Percentiles rank a stretch among this genome's conserved stretches.
Conservation (phyloP, 768 basidiomycete species). For the Hirschioporus abietinus region DNA sequence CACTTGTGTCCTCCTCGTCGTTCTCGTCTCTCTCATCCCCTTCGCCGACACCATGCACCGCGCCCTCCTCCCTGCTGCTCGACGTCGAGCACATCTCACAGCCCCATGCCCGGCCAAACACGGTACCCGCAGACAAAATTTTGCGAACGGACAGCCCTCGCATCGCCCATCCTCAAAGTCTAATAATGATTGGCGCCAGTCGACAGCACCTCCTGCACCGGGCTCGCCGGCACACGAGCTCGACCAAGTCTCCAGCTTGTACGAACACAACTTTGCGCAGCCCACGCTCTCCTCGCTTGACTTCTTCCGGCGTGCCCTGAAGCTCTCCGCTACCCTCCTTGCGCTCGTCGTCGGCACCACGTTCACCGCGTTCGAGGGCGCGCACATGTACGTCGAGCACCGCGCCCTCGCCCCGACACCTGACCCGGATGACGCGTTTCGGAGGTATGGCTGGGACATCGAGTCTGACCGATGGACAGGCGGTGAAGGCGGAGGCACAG, state of each 20-base stretch:
- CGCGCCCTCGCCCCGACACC: constrained; percentile 37
- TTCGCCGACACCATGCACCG: background rate
- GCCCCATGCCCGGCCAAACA: too few species aligned
- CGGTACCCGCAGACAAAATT: background rate
- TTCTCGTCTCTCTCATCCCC: background rate
- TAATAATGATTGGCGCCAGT: constrained; percentile 23
- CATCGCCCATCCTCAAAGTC: constrained; percentile 24
- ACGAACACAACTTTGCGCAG: constrained; percentile 29
- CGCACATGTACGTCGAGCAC: constrained; percentile 63
- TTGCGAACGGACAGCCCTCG: constrained; percentile 1
- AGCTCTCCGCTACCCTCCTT: constrained; percentile 42
- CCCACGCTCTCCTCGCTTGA: constrained; percentile 36
- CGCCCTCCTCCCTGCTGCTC: background rate
- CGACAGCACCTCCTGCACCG: background rate
- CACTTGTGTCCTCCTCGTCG: background rate
- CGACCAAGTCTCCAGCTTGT: constrained; percentile 12
- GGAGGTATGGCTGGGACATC: constrained; percentile 63
- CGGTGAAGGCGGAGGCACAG: constrained; percentile 53
- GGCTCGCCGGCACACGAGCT: constrained; percentile 5
- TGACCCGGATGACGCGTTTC: constrained; percentile 46
- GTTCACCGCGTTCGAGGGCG: constrained; percentile 44
- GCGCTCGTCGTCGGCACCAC: constrained; percentile 39
- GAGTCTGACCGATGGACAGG: constrained; percentile 60
- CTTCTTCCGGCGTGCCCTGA: constrained; percentile 42
- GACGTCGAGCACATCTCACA: background rate